phyloP scores from a whole-genome alignment of 345 rosid species.

The Pelargonium nanum region DNA sequence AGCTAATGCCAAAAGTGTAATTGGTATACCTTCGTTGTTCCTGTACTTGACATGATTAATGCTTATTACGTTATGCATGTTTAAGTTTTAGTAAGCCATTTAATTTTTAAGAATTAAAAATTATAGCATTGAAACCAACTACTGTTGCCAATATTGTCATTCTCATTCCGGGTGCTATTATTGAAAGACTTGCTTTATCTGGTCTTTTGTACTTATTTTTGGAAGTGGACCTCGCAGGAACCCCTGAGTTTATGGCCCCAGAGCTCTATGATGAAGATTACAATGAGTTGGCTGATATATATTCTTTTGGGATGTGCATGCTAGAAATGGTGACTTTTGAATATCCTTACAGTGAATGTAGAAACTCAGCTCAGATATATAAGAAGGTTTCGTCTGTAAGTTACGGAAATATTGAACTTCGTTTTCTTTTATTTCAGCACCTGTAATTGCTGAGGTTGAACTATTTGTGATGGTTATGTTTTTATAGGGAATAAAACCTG shows the following conservation, averaged over 20 bases:
- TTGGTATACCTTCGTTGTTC: conserved; percentile 36
- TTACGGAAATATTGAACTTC: neutral
- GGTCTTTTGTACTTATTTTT: conserved; percentile 1
- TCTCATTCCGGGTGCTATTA: no score
- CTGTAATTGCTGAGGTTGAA: neutral
- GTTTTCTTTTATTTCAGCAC: conserved; percentile 7
- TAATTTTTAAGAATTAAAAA: no score
- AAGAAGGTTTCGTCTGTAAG: conserved; percentile 82
- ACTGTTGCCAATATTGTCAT: no score
- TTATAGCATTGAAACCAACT: no score
- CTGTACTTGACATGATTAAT: conserved; percentile 11
- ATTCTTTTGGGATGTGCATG: conserved; percentile 86
- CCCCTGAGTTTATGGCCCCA: conserved; percentile 93
- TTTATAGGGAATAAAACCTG: conserved; percentile 75
- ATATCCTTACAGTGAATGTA: conserved; percentile 74
- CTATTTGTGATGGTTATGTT: neutral
- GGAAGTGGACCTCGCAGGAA: conserved; percentile 28
- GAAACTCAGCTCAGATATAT: conserved; percentile 78
- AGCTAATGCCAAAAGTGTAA: conserved; percentile 82
- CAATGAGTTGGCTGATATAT: conserved; percentile 70
- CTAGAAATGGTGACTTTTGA: conserved; percentile 83
- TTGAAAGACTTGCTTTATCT: no score
- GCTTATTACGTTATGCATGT: neutral
- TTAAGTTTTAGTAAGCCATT: no score
- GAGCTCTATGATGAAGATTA: conserved; percentile 78